These are phyloP conservation scores for Sugiyamaella marilandica DNA, from an alignment of 805 yeast genomes.

Conservation along the genomic window DNA sequence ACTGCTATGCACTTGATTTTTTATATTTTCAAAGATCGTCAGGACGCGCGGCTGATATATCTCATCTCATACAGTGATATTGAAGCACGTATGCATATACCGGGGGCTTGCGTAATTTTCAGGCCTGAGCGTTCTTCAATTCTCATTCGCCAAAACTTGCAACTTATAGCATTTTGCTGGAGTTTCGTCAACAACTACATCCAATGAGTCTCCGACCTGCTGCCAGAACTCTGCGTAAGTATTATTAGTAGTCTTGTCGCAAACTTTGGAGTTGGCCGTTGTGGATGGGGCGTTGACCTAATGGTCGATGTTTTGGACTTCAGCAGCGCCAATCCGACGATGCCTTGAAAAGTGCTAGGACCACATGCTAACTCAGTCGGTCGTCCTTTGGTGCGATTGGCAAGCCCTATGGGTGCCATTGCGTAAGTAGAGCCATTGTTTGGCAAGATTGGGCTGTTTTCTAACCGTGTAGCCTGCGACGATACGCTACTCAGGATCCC, in stretches of 20 bases:
- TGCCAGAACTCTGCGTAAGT: constrained; percentile 19
- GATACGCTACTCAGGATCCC: constrained; percentile 55
- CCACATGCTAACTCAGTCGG: constrained; percentile 8
- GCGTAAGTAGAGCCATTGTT: not conserved
- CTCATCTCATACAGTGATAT: not conserved
- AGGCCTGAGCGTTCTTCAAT: not conserved
- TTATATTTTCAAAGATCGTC: too few species aligned
- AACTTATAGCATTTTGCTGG: constrained; percentile 1
- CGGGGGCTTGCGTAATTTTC: not conserved
- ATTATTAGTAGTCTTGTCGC: too few species aligned
- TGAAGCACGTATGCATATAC: not conserved
- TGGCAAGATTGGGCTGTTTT: not conserved
- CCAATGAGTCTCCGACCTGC: constrained; percentile 22
- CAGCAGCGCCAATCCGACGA: not conserved
- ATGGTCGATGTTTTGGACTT: not conserved
- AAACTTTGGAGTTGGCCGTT: not conserved
- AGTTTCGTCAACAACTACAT: not conserved
- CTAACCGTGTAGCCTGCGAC: constrained; percentile 12
- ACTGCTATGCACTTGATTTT: not conserved
- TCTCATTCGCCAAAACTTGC: constrained; percentile 2
- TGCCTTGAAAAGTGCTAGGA: not conserved
- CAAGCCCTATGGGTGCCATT: constrained; percentile 1
- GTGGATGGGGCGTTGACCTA: constrained; percentile 1
- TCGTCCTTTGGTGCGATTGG: constrained; percentile 12
- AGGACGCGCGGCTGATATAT: not conserved